Percentiles rank a stretch among this genome's conserved stretches.
phyloP scores from a whole-genome alignment of 495 filamentous ascomycete species.

The Penicillium lividum region DNA sequence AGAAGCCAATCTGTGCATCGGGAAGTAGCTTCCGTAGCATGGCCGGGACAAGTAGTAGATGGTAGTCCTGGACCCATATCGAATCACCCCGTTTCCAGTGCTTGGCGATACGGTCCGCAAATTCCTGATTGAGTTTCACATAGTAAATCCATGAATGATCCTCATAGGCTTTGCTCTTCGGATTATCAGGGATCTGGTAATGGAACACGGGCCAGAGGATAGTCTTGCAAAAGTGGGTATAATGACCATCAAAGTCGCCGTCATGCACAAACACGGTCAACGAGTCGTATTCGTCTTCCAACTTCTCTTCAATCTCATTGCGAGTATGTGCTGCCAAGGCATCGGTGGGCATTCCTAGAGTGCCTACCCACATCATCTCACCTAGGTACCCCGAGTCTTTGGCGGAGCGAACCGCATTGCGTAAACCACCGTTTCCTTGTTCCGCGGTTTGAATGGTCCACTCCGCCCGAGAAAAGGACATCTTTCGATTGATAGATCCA shows the following conservation, averaged over 20 bases:
- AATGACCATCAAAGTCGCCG: slow-evolving; percentile 88
- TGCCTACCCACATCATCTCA: slow-evolving; percentile 84
- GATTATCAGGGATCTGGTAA: slow-evolving; percentile 94
- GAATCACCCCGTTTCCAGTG: slow-evolving; percentile 89
- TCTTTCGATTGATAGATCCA: slow-evolving; percentile 47
- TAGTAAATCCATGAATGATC: slow-evolving; percentile 97
- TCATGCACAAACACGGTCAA: slow-evolving; percentile 81
- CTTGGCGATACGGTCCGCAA: slow-evolving; percentile 83
- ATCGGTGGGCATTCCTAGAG: slow-evolving; percentile 89
- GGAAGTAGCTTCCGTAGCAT: slow-evolving; percentile 87
- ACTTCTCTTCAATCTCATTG: slow-evolving; percentile 72
- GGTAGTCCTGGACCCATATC: slow-evolving; percentile 95
- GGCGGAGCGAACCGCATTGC: slow-evolving; percentile 81
- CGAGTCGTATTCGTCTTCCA: slow-evolving; percentile 78
- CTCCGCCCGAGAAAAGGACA: slow-evolving; percentile 61
- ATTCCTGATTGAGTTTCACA: slow-evolving; percentile 83
- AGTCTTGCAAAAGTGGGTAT: slow-evolving; percentile 90
- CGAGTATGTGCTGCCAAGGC: slow-evolving; percentile 68
- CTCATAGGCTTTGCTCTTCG: slow-evolving; percentile 95
- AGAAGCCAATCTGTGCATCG: slow-evolving; percentile 91
- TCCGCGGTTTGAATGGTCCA: slow-evolving; percentile 85
- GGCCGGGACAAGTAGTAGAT: slow-evolving; percentile 83
- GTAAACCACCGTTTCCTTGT: slow-evolving; percentile 87
- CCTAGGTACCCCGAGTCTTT: slow-evolving; percentile 60
- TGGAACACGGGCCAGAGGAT: slow-evolving; percentile 92